phyloP scores from a whole-genome alignment of 1,139 yeast species.

The Diutina neorugosa region DNA sequence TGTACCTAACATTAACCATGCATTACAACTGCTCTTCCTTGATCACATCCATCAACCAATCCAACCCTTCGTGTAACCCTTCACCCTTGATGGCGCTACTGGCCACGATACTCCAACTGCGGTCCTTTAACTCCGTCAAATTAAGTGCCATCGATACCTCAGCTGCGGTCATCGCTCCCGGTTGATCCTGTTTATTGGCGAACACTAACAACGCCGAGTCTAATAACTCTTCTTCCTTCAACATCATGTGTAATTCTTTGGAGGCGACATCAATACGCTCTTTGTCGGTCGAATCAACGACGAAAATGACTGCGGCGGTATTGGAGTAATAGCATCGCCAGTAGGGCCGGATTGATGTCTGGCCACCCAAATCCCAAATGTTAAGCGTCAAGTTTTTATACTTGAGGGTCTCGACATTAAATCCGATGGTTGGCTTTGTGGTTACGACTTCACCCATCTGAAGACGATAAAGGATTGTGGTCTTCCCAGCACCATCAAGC shows the following conservation, averaged over 20 bases:
- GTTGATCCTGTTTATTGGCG: conserved; percentile 96
- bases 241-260: conserved; percentile 83
- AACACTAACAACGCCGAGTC: conserved; percentile 88
- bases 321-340: conserved; percentile 97
- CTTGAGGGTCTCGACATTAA: conserved; percentile 87
- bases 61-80: conserved; percentile 90
- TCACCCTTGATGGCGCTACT: conserved; percentile 95
- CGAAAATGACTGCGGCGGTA: conserved; percentile 93
- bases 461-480: conserved; percentile 82
- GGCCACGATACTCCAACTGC: conserved; percentile 97
- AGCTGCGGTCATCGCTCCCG: conserved; percentile 89
- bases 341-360: conserved; percentile 90
- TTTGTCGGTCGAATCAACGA: conserved; percentile 92
- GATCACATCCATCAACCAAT: conserved; percentile 93
- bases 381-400: conserved; percentile 87
- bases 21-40: conserved; percentile 71
- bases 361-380: conserved; percentile 91
- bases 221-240: conserved; percentile 81
- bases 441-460: conserved; percentile 36
- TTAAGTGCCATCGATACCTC: conserved; percentile 85
- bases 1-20: background rate
- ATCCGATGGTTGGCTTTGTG: conserved; percentile 79
- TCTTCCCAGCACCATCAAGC: conserved; percentile 95
- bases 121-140: conserved; percentile 79
- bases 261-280: conserved; percentile 84